A percentile compares a stretch with the other conserved stretches of the same genome.
Conservation (phyloP, 1,139 yeast genomes). For the Saccharomyces hybrid region DNA sequence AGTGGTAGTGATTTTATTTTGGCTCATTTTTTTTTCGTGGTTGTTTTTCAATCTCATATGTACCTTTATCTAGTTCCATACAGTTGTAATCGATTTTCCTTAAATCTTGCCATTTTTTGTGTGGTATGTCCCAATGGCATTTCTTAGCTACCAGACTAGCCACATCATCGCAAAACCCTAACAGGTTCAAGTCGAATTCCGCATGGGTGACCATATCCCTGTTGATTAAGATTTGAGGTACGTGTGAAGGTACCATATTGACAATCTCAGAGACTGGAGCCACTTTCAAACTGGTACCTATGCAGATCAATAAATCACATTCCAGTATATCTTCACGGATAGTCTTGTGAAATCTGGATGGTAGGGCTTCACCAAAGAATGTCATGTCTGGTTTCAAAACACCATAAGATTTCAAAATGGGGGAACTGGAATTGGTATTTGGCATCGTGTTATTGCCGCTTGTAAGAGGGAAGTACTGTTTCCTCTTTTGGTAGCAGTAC, state of each 20-base stretch:
- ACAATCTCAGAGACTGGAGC: conserved; percentile 94
- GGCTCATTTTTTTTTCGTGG: not conserved
- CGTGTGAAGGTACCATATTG: conserved; percentile 54
- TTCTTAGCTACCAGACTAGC: conserved; percentile 56
- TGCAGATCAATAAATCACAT: conserved; percentile 78
- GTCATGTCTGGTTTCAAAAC: conserved; percentile 94
- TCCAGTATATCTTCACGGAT: conserved; percentile 50
- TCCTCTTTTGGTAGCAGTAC: conserved; percentile 46
- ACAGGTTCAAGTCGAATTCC: conserved; percentile 70
- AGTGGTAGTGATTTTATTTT: conserved; percentile 1
- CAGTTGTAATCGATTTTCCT: conserved; percentile 17
- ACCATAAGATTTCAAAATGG: conserved; percentile 47
- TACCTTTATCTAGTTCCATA: conserved; percentile 25
- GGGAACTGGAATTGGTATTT: not conserved
- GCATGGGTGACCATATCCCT: conserved; percentile 68
- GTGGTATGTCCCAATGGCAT: conserved; percentile 64
- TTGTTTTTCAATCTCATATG: conserved; percentile 13
- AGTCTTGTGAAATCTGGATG: conserved; percentile 59
- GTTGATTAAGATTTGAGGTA: conserved; percentile 81
- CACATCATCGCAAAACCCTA: conserved; percentile 86
- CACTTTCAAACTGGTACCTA: conserved; percentile 90
- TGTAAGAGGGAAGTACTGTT: conserved; percentile 28
- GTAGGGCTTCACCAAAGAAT: conserved; percentile 85
- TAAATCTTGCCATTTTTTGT: conserved; percentile 35
- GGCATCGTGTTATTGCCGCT: not conserved